Evolutionary conservation across 1,139 yeast species (phyloP), one percentile per base, ranked within the genome.

Genomic region (Pichia sp.): DNA sequence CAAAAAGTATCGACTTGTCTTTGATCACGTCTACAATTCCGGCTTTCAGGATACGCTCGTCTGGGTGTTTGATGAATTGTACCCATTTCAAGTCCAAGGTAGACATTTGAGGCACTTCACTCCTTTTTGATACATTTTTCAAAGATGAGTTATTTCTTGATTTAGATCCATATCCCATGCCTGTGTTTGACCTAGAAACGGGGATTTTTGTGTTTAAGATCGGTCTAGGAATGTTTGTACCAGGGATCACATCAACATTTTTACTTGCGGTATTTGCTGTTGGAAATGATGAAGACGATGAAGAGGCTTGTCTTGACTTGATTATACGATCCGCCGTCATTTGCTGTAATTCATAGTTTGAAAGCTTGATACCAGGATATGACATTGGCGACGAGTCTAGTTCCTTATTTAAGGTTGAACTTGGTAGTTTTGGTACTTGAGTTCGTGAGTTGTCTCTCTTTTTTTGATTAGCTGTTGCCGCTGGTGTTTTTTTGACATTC

Each of bases 81-180:
- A 76, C 71, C 87, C 92, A 87, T 32, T 85, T 83, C 28, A 76
- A 65, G 55, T 87, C 95, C 3, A 81, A 58, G 23, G 77, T 67
- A 0, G 80, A 69, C 58, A 77, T 63, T 2, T 85, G 79, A 1
- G 80, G 70, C 2, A 75, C 69, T n/a, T 74, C 76, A 11, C 38
- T 16, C 8, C 33, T 40, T 11, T 42, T 43, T 10, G 16, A 34
- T 29, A 29, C 10, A 29, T 29, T 29, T 6, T 33, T 36, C 4
- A 48, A 39, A 4, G 57, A 50, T 5, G 57, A 50, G 46, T 49
- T 53, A 37, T 53, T 46, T 28, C 49, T 48, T 9, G 56, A 49
- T 29, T 29, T 29, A 29, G 33, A 10, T n/a, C n/a, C n/a, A n/a
- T n/a, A n/a, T 37, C 34, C 36, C 7, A 37, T 16, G 34, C 32